These are phyloP conservation scores for Colletotrichum sp. DNA, from an alignment of 2,329 filamentous ascomycete species.

Conservation along the genomic window DNA sequence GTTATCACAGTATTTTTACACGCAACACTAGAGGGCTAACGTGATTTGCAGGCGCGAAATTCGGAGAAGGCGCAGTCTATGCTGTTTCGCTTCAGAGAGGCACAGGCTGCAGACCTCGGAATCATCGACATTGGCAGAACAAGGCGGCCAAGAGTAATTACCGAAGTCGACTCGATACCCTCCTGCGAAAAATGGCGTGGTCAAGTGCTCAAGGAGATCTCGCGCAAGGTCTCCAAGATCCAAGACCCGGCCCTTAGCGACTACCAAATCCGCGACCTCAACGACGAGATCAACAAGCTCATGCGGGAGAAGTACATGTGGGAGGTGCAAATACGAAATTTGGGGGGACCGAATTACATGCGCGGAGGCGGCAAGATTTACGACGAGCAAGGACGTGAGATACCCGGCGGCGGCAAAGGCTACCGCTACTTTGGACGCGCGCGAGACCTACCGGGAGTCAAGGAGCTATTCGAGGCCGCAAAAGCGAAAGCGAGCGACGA, in stretches of 20 bases:
- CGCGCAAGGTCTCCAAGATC: conserved; percentile 94
- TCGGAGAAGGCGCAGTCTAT: conserved; percentile 99
- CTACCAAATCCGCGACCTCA: conserved; percentile 96
- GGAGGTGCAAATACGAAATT: conserved; percentile 94
- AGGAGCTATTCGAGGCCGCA: conserved; percentile 88
- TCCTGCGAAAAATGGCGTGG: conserved; percentile 97
- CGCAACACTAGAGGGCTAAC: neutral
- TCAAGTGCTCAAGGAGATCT: conserved; percentile 96
- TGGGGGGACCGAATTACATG: conserved; percentile 99
- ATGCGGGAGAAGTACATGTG: conserved; percentile 99
- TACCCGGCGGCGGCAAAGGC: conserved; percentile 79
- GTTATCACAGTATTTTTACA: too few species aligned
- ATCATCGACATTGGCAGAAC: conserved; percentile 93
- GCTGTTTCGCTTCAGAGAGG: conserved; percentile 99
- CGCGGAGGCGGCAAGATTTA: conserved; percentile 72
- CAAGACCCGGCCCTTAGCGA: conserved; percentile 91
- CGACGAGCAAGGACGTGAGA: conserved; percentile 75
- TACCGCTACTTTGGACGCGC: conserved; percentile 96
- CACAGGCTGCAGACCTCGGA: conserved; percentile 93
- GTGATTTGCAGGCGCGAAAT: conserved; percentile 79
- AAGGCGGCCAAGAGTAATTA: conserved; percentile 90
- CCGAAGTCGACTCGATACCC: conserved; percentile 82
- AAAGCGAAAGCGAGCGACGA: conserved; percentile 60
- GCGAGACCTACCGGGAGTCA: conserved; percentile 88
- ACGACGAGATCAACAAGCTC: conserved; percentile 99